These are phyloP conservation scores for Glycyrrhiza uralensis DNA, from an alignment of 306 rosid species.

Conservation along the genomic window DNA sequence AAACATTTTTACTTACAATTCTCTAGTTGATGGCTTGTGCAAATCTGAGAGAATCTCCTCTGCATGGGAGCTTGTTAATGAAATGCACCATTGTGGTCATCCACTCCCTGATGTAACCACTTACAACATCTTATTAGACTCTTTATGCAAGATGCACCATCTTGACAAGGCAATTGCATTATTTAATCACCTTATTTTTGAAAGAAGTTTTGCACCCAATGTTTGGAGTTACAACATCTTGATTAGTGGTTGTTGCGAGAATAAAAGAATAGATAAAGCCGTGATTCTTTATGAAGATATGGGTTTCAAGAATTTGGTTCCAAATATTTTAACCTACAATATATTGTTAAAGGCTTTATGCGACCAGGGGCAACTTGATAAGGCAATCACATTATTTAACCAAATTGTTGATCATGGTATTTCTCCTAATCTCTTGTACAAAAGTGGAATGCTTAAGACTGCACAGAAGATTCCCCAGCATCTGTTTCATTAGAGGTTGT, in stretches of 20 bases:
- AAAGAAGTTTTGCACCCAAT: too few relatives aligned
- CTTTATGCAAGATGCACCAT: too few relatives aligned
- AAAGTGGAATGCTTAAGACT: too few relatives aligned
- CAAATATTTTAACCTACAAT: constrained; percentile 13
- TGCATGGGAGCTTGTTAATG: not conserved
- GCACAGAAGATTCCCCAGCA: not conserved
- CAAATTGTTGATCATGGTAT: not conserved
- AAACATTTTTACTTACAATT: too few relatives aligned
- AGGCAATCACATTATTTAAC: not conserved
- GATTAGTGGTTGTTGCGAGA: constrained; percentile 15
- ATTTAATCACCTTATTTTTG: too few relatives aligned
- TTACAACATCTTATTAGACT: too few relatives aligned
- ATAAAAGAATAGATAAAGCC: constrained; percentile 10
- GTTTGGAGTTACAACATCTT: constrained; percentile 20
- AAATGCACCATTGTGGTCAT: too few relatives aligned
- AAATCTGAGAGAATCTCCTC: not conserved
- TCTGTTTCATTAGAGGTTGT: constrained; percentile 10
- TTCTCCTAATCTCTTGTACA: not conserved
- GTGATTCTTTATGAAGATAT: not conserved
- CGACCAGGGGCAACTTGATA: too few relatives aligned
- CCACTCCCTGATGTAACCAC: too few relatives aligned
- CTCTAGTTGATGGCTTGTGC: constrained; percentile 5
- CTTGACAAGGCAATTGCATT: too few relatives aligned
- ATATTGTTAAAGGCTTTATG: too few relatives aligned
- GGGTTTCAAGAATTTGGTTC: constrained; percentile 7